Percentiles rank a stretch among this genome's conserved stretches.
phyloP scores from a whole-genome alignment of 331 rosid genomes.

The Saraca asoca region DNA sequence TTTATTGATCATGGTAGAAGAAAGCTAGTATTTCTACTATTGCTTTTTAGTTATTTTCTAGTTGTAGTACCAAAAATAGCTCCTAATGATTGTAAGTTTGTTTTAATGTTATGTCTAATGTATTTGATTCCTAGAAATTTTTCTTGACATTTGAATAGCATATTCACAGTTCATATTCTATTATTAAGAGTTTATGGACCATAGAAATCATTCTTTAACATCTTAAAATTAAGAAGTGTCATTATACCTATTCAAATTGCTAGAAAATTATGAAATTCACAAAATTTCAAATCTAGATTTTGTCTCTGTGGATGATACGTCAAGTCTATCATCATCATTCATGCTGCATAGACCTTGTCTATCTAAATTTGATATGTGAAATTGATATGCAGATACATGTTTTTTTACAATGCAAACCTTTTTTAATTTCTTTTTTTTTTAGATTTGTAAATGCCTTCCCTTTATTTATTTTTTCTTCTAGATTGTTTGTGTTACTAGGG shows the following conservation, averaged over 20 bases:
- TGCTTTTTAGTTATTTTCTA: constrained; percentile 20
- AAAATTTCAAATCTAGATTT: no score
- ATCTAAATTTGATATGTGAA: no score
- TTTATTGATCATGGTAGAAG: constrained; percentile 28
- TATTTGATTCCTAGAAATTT: neutral
- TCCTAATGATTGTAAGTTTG: constrained; percentile 18
- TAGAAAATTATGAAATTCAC: neutral
- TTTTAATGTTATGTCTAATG: neutral
- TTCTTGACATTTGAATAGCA: neutral
- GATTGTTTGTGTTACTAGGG: no score
- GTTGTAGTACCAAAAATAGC: constrained; percentile 15
- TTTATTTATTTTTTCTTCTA: no score
- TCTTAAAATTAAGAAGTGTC: constrained; percentile 2
- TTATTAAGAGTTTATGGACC: no score
- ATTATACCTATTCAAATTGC: neutral
- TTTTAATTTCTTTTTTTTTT: no score
- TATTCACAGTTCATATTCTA: neutral
- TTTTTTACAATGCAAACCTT: no score
- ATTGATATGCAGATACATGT: no score
- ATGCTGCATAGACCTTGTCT: no score
- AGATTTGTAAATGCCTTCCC: no score
- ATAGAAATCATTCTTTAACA: constrained; percentile 11
- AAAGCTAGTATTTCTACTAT: neutral
- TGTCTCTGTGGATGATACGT: no score
- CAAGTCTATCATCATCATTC: no score